Percentiles rank a stretch among this genome's conserved stretches.
phyloP scores from a whole-genome alignment of 805 yeast genomes.

The Myxozyma kluyveri region DNA sequence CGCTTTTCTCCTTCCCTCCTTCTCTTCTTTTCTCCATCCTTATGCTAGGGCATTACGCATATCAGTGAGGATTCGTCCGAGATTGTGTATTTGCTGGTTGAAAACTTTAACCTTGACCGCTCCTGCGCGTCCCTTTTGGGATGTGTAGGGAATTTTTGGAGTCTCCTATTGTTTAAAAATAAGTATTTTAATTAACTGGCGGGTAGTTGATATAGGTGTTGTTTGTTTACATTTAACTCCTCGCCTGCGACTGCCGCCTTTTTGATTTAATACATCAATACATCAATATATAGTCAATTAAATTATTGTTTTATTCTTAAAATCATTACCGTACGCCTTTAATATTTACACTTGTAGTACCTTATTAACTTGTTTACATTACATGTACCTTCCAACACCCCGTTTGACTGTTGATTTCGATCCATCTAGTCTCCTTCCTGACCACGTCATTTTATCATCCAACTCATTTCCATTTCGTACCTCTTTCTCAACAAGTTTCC shows the following conservation, averaged over 20 bases:
- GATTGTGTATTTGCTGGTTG: constrained; percentile 99
- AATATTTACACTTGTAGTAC: neutral
- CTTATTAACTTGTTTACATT: neutral
- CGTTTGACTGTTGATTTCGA: neutral
- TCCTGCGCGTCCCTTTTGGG: constrained; percentile 37
- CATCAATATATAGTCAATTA: no score
- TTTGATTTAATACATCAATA: no score
- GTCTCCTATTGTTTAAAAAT: no score
- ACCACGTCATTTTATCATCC: constrained; percentile 23
- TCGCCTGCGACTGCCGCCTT: no score
- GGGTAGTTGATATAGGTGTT: neutral
- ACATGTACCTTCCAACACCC: constrained; percentile 1
- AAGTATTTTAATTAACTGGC: no score
- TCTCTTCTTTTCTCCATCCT: constrained; percentile 61
- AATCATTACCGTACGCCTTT: neutral
- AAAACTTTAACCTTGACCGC: constrained; percentile 96
- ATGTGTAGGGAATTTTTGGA: constrained; percentile 41
- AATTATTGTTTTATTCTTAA: neutral
- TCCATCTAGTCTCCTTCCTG: constrained; percentile 12
- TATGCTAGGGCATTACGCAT: constrained; percentile 99
- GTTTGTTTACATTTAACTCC: neutral
- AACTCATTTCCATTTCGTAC: neutral
- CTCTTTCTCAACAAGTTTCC: neutral
- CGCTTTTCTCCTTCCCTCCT: neutral
- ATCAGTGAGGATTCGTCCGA: constrained; percentile 99